phyloP scores from a whole-genome alignment of 148 eudicot genomes.

The Linanthus parryae region DNA sequence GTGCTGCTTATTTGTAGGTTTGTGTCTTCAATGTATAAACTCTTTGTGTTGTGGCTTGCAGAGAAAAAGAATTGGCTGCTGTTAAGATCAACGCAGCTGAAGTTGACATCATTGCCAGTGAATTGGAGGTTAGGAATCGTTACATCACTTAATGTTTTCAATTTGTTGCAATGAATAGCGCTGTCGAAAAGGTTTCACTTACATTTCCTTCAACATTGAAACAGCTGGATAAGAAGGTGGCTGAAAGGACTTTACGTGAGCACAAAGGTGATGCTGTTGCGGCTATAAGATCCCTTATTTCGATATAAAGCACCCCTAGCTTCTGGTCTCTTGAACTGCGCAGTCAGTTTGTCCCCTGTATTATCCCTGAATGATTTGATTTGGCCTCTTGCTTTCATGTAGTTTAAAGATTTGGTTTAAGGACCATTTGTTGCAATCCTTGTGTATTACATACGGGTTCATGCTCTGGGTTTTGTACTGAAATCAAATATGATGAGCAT shows the following conservation, averaged over 20 bases:
- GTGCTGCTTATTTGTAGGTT: neutral
- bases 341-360: too few relatives aligned
- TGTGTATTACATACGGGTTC: too few relatives aligned
- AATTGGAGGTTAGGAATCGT: slow-evolving; percentile 64
- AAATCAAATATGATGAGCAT: too few relatives aligned
- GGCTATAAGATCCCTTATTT: slow-evolving; percentile 64
- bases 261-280: slow-evolving; percentile 98
- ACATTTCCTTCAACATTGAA: slow-evolving; percentile 1
- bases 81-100: slow-evolving; percentile 89
- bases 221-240: slow-evolving; percentile 95
- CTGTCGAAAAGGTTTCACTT: neutral
- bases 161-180: neutral
- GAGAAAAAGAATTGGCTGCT: slow-evolving; percentile 94
- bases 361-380: too few relatives aligned
- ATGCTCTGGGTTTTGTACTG: too few relatives aligned
- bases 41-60: slow-evolving; percentile 20
- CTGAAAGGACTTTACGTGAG: slow-evolving; percentile 90
- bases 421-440: too few relatives aligned
- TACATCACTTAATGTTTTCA: neutral
- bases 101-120: slow-evolving; percentile 80
- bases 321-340: too few relatives aligned
- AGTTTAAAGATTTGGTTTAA: too few relatives aligned
- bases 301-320: slow-evolving; percentile 21
- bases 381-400: too few relatives aligned
- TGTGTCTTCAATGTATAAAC: too few relatives aligned